Conservation (phyloP, 2,329 filamentous ascomycete genomes). For the Colletotrichum sp. region DNA sequence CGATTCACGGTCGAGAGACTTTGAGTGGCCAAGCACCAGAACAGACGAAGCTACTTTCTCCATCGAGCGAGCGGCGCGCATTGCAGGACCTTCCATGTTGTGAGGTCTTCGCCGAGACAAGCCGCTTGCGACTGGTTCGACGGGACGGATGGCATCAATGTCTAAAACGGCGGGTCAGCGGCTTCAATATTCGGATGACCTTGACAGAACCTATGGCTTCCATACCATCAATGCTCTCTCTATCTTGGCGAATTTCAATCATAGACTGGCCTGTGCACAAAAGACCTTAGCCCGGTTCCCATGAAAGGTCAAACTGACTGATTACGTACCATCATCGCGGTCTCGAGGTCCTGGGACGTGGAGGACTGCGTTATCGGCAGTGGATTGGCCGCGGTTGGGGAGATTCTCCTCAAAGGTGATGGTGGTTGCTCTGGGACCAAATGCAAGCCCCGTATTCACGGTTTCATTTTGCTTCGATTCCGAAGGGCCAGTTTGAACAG, state of each 20-base stretch:
- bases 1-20: not conserved
- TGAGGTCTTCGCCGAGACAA: not conserved
- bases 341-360: conserved; percentile 38
- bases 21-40: not conserved
- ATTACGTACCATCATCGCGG: conserved; percentile 30
- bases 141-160: not conserved
- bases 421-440: not conserved
- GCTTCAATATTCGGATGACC: not conserved
- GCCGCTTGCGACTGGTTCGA: not conserved
- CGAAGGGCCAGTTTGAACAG: not conserved
- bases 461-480: not conserved
- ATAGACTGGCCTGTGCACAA: not conserved
- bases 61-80: conserved; percentile 14
- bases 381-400: not conserved
- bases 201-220: not conserved
- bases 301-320: not conserved
- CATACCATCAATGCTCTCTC: not conserved
- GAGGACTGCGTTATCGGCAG: conserved; percentile 14
- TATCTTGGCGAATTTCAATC: not conserved
- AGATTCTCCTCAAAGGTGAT: not conserved
- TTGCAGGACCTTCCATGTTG: not conserved
- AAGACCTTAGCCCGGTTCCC: not conserved
- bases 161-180: not conserved
- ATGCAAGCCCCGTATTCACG: no score
- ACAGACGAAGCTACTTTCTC: conserved; percentile 16